phyloP scores from a whole-genome alignment of 495 filamentous ascomycete species.

The Tuber brumale region DNA sequence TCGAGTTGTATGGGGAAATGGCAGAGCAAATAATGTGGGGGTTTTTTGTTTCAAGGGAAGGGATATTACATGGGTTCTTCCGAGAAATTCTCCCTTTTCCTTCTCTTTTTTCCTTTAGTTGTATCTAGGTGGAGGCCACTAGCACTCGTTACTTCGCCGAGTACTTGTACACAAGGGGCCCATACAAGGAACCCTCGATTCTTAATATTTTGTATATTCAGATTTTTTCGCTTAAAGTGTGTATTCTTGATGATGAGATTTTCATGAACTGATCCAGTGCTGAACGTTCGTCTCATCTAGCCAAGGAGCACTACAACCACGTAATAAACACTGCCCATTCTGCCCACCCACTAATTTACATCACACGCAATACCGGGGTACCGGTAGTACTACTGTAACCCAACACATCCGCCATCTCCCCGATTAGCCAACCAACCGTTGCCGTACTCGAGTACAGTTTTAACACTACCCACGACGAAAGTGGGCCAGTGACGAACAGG shows the following conservation, averaged over 20 bases:
- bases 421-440: background rate
- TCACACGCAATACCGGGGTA: background rate
- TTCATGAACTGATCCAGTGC: background rate
- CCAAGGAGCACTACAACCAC: background rate
- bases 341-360: background rate
- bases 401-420: background rate
- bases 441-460: too few species aligned
- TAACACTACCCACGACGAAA: too few species aligned
- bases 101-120: background rate
- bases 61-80: background rate
- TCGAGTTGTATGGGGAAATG: background rate
- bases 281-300: background rate
- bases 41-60: background rate
- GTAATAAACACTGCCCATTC: background rate
- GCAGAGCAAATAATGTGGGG: background rate
- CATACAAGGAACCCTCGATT: background rate
- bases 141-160: background rate
- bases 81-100: background rate
- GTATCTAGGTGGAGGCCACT: background rate
- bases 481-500: too few species aligned
- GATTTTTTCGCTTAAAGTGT: background rate
- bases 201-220: background rate
- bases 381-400: background rate
- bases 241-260: background rate
- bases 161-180: background rate